Percentiles rank a stretch among this genome's conserved stretches.
phyloP scores from a whole-genome alignment of 129 eudicot genomes.

The Ambrosia artemisiifolia region DNA sequence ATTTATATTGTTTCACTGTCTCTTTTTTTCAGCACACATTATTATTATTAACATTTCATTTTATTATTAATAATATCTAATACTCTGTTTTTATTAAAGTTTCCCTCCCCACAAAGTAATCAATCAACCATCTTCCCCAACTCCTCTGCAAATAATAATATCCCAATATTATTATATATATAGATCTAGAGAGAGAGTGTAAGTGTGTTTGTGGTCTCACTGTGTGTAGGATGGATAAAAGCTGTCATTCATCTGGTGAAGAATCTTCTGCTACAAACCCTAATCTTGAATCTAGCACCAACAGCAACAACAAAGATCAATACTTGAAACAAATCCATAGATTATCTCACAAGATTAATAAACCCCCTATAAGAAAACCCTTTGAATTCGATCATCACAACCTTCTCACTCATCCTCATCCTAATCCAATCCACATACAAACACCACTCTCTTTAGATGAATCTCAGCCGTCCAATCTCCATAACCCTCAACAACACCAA shows the following conservation, averaged over 20 bases:
- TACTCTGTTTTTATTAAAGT: conserved; percentile 25
- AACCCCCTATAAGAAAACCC: conserved; percentile 50
- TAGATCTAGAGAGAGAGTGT: neutral
- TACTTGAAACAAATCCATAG: conserved; percentile 60
- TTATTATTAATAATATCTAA: conserved; percentile 1
- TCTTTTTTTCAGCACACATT: conserved; percentile 29
- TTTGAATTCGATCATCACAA: conserved; percentile 28
- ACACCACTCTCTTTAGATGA: conserved; percentile 27
- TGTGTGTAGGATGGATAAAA: conserved; percentile 46
- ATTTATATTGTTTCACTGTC: conserved; percentile 35
- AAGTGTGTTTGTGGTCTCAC: conserved; percentile 8
- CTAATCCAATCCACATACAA: conserved; percentile 4
- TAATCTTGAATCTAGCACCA: conserved; percentile 12
- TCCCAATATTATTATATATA: conserved; percentile 9
- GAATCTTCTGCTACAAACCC: conserved; percentile 36
- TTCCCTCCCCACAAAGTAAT: conserved; percentile 21
- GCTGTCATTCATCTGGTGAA: conserved; percentile 48
- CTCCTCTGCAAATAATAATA: conserved; percentile 8
- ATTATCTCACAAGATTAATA: conserved; percentile 75
- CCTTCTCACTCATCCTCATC: neutral
- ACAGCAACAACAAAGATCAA: conserved; percentile 40
- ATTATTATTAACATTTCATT: neutral
- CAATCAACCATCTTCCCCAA: conserved; percentile 25
- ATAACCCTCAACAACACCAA: conserved; percentile 51
- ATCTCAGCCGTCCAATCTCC: conserved; percentile 46